phyloP scores from a whole-genome alignment of 176 grass and related monocot species.

The Ampelocalamus luodianensis region DNA sequence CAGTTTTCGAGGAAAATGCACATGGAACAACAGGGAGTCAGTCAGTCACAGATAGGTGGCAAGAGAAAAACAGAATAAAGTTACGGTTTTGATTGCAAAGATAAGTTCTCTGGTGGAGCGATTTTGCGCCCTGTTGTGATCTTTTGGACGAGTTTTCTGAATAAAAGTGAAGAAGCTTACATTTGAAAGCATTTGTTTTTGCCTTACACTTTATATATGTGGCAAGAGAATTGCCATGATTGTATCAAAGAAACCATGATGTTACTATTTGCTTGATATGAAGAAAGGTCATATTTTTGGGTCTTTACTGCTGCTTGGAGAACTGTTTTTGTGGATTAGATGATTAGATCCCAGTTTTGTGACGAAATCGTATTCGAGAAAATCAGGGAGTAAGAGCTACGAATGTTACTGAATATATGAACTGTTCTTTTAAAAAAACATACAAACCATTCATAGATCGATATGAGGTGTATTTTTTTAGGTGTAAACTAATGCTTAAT shows the following conservation, averaged over 20 bases:
- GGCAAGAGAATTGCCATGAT: neutral
- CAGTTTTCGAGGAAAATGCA: neutral
- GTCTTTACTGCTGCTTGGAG: neutral
- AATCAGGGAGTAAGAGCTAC: neutral
- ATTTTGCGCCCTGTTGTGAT: neutral
- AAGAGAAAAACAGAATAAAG: neutral
- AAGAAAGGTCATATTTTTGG: neutral
- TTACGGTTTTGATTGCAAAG: neutral
- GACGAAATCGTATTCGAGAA: neutral
- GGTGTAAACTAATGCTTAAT: neutral
- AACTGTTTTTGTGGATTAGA: neutral
- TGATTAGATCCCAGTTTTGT: neutral
- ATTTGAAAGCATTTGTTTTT: neutral
- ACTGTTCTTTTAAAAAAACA: neutral
- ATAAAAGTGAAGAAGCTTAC: neutral
- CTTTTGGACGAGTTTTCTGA: neutral
- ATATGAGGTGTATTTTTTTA: neutral
- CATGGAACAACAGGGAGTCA: neutral
- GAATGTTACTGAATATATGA: neutral
- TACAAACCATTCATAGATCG: neutral
- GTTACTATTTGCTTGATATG: neutral
- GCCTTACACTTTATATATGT: neutral
- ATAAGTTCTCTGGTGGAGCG: neutral
- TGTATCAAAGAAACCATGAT: neutral
- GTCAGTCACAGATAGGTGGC: neutral